Evolutionary conservation across 2,329 filamentous ascomycete genomes (phyloP).

Genomic region (Stemphylium beticola): DNA sequence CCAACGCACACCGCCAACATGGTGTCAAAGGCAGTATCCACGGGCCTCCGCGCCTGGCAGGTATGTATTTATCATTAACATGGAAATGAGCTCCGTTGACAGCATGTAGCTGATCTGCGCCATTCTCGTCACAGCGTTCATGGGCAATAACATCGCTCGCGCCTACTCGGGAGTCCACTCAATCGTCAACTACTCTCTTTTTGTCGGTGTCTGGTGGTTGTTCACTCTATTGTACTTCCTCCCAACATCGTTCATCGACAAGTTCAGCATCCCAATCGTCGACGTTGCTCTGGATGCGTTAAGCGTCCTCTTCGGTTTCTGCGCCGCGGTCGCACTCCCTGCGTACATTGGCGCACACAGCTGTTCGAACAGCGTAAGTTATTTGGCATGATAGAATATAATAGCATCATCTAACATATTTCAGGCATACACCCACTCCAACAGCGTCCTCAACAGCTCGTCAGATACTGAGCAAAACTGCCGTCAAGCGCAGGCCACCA

Average conservation of each 20-base stretch:
- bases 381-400: background rate
- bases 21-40: slow-evolving; percentile 50
- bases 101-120: slow-evolving; percentile 62
- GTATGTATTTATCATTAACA: slow-evolving; percentile 32
- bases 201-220: slow-evolving; percentile 71
- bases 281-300: slow-evolving; percentile 64
- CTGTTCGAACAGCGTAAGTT: slow-evolving; percentile 66
- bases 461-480: slow-evolving; percentile 68
- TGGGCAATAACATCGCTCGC: slow-evolving; percentile 67
- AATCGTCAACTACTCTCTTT: slow-evolving; percentile 69
- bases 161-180: slow-evolving; percentile 61
- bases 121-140: slow-evolving; percentile 65
- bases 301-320: slow-evolving; percentile 72
- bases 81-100: background rate
- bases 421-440: slow-evolving; percentile 52
- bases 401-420: background rate
- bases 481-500: slow-evolving; percentile 75
- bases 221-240: slow-evolving; percentile 69
- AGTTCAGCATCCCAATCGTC: slow-evolving; percentile 59
- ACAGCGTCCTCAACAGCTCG: slow-evolving; percentile 70
- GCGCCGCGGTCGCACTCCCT: slow-evolving; percentile 72
- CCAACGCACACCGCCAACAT: slow-evolving; percentile 35
- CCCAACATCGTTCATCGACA: slow-evolving; percentile 60
- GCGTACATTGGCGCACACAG: slow-evolving; percentile 72
- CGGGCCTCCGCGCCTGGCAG: slow-evolving; percentile 52